phyloP scores from a whole-genome alignment of 2,329 filamentous ascomycete genomes.

The Corynespora cassiicola region DNA sequence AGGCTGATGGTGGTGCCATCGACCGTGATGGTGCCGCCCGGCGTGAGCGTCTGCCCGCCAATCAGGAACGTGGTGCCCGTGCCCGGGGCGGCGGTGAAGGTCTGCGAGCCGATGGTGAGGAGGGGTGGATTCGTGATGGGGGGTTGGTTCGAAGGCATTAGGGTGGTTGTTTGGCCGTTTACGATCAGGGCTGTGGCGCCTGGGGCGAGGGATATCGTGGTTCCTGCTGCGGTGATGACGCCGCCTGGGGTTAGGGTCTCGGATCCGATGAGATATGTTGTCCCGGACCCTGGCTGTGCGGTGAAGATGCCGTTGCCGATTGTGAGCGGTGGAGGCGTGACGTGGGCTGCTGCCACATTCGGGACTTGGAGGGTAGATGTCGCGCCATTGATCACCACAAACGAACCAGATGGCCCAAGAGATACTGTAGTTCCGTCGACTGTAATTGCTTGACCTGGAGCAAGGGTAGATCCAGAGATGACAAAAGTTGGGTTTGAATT shows the following conservation, averaged over 20 bases:
- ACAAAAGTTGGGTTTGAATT: conserved; percentile 36
- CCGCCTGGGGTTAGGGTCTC: conserved; percentile 49
- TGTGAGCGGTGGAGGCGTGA: conserved; percentile 36
- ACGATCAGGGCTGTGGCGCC: conserved; percentile 35
- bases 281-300: conserved; percentile 37
- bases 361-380: conserved; percentile 45
- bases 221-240: conserved; percentile 30
- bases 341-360: conserved; percentile 23
- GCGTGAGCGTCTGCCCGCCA: conserved; percentile 45
- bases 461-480: conserved; percentile 47
- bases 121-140: conserved; percentile 33
- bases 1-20: conserved; percentile 43
- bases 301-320: conserved; percentile 35
- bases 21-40: conserved; percentile 43
- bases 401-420: conserved; percentile 34
- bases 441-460: conserved; percentile 41
- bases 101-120: conserved; percentile 38
- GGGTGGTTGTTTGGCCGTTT: conserved; percentile 39
- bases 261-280: conserved; percentile 45
- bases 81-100: conserved; percentile 31
- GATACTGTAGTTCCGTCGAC: conserved; percentile 42
- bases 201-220: conserved; percentile 37
- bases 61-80: conserved; percentile 45
- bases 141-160: conserved; percentile 26
- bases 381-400: conserved; percentile 40